phyloP scores from a whole-genome alignment of 2,329 filamentous ascomycete genomes.

The Fusarium praegraminearum region DNA sequence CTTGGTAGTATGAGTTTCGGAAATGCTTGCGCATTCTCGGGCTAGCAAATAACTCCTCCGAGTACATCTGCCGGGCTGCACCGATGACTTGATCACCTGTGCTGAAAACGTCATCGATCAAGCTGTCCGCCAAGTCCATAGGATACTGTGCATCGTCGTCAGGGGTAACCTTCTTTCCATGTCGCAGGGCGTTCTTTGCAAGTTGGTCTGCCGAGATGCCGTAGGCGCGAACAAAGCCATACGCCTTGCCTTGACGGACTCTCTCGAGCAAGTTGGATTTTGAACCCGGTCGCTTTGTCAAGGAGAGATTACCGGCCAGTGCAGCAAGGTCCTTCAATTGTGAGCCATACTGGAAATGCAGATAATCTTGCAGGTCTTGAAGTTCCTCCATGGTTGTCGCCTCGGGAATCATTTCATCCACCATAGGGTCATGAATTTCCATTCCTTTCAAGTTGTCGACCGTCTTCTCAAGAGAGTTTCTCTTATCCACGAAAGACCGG shows the following conservation, averaged over 20 bases:
- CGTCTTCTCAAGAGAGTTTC: slow-evolving; percentile 83
- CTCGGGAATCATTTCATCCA: slow-evolving; percentile 84
- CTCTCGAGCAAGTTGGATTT: slow-evolving; percentile 86
- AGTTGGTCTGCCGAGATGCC: slow-evolving; percentile 91
- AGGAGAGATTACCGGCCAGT: slow-evolving; percentile 71
- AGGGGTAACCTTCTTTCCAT: slow-evolving; percentile 82
- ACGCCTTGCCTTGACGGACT: slow-evolving; percentile 82
- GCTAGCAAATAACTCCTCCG: slow-evolving; percentile 89
- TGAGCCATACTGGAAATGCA: slow-evolving; percentile 91
- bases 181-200: slow-evolving; percentile 84
- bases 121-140: slow-evolving; percentile 85
- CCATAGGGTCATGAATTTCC: slow-evolving; percentile 76
- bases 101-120: slow-evolving; percentile 78
- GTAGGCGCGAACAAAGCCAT: slow-evolving; percentile 86
- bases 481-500: slow-evolving; percentile 90
- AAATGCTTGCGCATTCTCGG: slow-evolving; percentile 91
- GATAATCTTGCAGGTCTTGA: slow-evolving; percentile 95
- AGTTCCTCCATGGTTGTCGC: slow-evolving; percentile 93
- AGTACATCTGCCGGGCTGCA: slow-evolving; percentile 87
- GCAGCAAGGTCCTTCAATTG: slow-evolving; percentile 84
- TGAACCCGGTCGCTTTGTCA: slow-evolving; percentile 83
- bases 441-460: slow-evolving; percentile 77
- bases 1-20: slow-evolving; percentile 83
- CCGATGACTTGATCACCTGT: slow-evolving; percentile 81
- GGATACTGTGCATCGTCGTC: slow-evolving; percentile 86